Evolutionary conservation across 805 yeast genomes (phyloP).

Genomic region (Starmera pachycereana): DNA sequence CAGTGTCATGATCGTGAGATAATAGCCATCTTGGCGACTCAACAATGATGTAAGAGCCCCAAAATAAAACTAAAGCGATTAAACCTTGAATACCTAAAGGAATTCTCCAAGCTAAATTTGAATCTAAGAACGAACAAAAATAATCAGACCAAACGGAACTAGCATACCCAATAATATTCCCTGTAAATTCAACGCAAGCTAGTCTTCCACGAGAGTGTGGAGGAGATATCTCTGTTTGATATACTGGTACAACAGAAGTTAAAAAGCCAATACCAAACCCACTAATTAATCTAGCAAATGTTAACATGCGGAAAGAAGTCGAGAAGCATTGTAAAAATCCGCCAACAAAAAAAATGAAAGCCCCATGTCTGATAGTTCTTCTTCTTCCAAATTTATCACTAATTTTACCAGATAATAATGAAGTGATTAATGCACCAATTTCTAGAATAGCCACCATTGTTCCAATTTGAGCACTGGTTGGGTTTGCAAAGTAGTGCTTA

Average conservation of each 20-base stretch:
- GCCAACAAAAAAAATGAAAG: conserved; percentile 67
- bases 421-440: conserved; percentile 76
- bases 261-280: conserved; percentile 86
- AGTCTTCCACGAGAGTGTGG: conserved; percentile 76
- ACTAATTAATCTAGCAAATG: conserved; percentile 66
- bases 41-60: conserved; percentile 71
- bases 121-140: conserved; percentile 52
- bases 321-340: conserved; percentile 66
- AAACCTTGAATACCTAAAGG: conserved; percentile 71
- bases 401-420: conserved; percentile 65
- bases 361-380: conserved; percentile 70
- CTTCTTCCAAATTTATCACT: conserved; percentile 77
- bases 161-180: conserved; percentile 74
- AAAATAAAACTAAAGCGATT: conserved; percentile 55
- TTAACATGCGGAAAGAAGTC: conserved; percentile 40
- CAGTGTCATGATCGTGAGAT: conserved; percentile 69
- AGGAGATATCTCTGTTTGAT: conserved; percentile 84
- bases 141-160: conserved; percentile 85
- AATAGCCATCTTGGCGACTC: conserved; percentile 90
- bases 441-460: conserved; percentile 83
- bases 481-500: conserved; percentile 58
- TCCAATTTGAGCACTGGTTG: conserved; percentile 68
- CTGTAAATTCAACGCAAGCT: conserved; percentile 83
- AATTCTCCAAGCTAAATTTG: conserved; percentile 63
- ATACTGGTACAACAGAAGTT: conserved; percentile 77